Evolutionary conservation across 208 protist species (phyloP).

Genomic region (Naegleria fowleri): DNA sequence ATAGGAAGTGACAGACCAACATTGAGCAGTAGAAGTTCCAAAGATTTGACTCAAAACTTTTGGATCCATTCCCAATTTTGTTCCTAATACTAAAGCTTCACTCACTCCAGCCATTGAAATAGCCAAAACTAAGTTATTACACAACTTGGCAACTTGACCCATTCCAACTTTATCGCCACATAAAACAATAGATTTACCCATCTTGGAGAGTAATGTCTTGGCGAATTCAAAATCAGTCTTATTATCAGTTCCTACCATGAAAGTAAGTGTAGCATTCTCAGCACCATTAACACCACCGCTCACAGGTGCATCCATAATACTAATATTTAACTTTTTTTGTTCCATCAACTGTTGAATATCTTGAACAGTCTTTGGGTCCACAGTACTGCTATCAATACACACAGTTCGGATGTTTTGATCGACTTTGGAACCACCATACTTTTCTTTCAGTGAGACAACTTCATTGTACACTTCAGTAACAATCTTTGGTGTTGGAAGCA

Average conservation of each 20-base stretch:
- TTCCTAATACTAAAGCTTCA: constrained; percentile 66
- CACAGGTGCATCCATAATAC: constrained; percentile 68
- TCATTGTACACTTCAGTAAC: constrained; percentile 53
- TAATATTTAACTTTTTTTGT: constrained; percentile 4
- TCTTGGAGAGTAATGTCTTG: constrained; percentile 45
- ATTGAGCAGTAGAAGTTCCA: constrained; percentile 62
- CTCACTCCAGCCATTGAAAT: constrained; percentile 60
- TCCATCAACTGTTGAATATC: constrained; percentile 30
- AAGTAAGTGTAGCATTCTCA: constrained; percentile 66
- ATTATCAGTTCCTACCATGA: constrained; percentile 67
- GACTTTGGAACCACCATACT: constrained; percentile 33
- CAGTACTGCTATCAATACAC: constrained; percentile 65
- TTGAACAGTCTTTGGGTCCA: constrained; percentile 53
- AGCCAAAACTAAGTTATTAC: constrained; percentile 74
- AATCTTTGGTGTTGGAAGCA: constrained; percentile 60
- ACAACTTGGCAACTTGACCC: constrained; percentile 68
- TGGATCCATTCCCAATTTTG: constrained; percentile 63
- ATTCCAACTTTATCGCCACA: constrained; percentile 56
- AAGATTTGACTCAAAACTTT: constrained; percentile 62
- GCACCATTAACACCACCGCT: constrained; percentile 66
- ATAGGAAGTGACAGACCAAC: constrained; percentile 71
- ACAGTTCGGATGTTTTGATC: constrained; percentile 42
- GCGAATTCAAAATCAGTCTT: constrained; percentile 35
- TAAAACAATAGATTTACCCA: constrained; percentile 72
- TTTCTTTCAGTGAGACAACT: constrained; percentile 26